phyloP scores from a whole-genome alignment of 139 green algal genomes.

The Trebouxia sp. region DNA sequence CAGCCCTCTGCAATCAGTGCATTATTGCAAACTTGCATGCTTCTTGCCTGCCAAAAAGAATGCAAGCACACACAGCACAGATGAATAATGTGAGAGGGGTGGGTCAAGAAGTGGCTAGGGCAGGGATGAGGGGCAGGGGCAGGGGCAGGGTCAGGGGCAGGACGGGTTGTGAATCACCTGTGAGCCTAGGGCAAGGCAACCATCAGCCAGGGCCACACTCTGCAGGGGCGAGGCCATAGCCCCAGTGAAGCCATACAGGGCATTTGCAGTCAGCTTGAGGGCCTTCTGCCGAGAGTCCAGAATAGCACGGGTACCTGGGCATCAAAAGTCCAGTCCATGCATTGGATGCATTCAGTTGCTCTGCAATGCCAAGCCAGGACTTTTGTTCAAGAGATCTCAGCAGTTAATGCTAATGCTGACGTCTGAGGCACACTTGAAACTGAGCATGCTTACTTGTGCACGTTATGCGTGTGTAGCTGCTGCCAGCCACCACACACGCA shows the following conservation, averaged over 20 bases:
- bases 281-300: conserved; percentile 82
- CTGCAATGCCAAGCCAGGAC: too few species aligned
- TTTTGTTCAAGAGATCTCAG: too few species aligned
- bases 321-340: too few species aligned
- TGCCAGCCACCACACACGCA: too few species aligned
- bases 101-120: neutral
- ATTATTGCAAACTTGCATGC: too few species aligned
- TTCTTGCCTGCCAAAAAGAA: too few species aligned
- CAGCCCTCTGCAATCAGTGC: too few species aligned
- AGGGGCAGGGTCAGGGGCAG: neutral
- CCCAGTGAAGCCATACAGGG: conserved; percentile 83
- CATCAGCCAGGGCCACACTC: conserved; percentile 76
- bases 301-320: conserved; percentile 48
- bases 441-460: too few species aligned
- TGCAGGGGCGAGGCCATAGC: conserved; percentile 71
- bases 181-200: conserved; percentile 74
- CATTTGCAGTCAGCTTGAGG: conserved; percentile 75
- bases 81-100: neutral
- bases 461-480: too few species aligned
- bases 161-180: conserved; percentile 51
- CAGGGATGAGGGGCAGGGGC: neutral
- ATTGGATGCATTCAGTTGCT: too few species aligned
- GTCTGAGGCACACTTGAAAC: too few species aligned
- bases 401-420: too few species aligned
- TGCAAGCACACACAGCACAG: neutral